These are phyloP conservation scores for Teunomyces pallodes DNA, from an alignment of 805 yeast genomes.

Conservation along the genomic window DNA sequence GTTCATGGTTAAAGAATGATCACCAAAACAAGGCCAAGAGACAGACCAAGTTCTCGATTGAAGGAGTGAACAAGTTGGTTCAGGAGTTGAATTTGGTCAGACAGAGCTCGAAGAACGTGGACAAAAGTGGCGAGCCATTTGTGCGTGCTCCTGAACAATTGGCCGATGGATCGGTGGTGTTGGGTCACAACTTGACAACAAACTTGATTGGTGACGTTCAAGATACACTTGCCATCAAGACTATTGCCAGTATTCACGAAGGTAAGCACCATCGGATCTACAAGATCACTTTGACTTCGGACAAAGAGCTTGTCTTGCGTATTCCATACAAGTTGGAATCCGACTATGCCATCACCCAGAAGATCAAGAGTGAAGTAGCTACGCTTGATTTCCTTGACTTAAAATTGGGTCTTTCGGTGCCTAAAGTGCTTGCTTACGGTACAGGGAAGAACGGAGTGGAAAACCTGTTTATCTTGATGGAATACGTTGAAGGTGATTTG, in stretches of 20 bases:
- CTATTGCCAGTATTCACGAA: slow-evolving; percentile 83
- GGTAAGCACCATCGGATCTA: slow-evolving; percentile 93
- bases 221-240: slow-evolving; percentile 51
- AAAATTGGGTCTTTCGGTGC: slow-evolving; percentile 68
- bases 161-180: slow-evolving; percentile 39
- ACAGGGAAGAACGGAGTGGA: slow-evolving; percentile 61
- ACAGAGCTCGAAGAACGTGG: slow-evolving; percentile 22
- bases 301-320: slow-evolving; percentile 67
- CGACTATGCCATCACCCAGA: slow-evolving; percentile 59
- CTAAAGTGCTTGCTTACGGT: slow-evolving; percentile 70
- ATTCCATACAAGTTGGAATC: slow-evolving; percentile 80
- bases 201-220: slow-evolving; percentile 43
- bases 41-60: slow-evolving; percentile 75
- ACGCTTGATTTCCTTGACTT: slow-evolving; percentile 77
- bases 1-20: slow-evolving; percentile 88
- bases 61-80: slow-evolving; percentile 63
- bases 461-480: slow-evolving; percentile 79
- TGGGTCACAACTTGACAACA: slow-evolving; percentile 48
- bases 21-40: slow-evolving; percentile 69
- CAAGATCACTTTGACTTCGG: slow-evolving; percentile 62
- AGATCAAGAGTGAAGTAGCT: slow-evolving; percentile 87
- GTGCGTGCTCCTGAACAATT: slow-evolving; percentile 37
- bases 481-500: slow-evolving; percentile 72
- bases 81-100: slow-evolving; percentile 42
- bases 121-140: slow-evolving; percentile 18